Evolutionary conservation across 495 filamentous ascomycete species (phyloP).

Genomic region (Venustampulla echinocandica): DNA sequence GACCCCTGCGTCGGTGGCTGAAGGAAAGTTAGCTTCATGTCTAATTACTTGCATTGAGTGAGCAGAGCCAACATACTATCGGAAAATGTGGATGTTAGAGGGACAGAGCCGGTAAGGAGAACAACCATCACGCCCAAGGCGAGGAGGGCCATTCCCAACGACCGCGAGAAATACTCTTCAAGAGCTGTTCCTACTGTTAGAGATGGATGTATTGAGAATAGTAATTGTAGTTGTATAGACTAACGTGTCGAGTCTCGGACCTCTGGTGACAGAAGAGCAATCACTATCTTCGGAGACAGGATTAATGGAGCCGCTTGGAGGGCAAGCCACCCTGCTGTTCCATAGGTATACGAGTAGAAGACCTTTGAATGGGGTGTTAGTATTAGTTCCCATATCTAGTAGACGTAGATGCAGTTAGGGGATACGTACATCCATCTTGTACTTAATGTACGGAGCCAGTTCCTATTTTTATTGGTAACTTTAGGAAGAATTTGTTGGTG

Average conservation of each 20-base stretch:
- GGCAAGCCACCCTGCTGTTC: constrained; percentile 50
- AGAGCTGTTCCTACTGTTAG: constrained; percentile 34
- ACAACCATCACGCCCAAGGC: constrained; percentile 56
- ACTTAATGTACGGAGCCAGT: background rate
- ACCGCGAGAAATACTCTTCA: constrained; percentile 68
- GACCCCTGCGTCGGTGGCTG: constrained; percentile 20
- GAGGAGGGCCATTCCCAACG: constrained; percentile 57
- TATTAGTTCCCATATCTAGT: too few relatives aligned
- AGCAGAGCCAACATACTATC: too few relatives aligned
- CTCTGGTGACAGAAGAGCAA: constrained; percentile 50
- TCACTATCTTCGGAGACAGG: constrained; percentile 55
- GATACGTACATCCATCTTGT: constrained; percentile 14
- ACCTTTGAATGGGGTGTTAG: constrained; percentile 34
- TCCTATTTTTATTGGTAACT: too few relatives aligned
- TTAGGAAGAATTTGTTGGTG: too few relatives aligned
- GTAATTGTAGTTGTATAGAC: constrained; percentile 25
- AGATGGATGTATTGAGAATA: background rate
- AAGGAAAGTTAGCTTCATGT: background rate
- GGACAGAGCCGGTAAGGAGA: constrained; percentile 68
- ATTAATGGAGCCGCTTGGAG: constrained; percentile 60
- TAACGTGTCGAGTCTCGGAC: constrained; percentile 46
- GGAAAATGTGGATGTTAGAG: constrained; percentile 42
- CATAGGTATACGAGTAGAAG: constrained; percentile 57
- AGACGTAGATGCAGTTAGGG: background rate
- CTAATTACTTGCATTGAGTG: too few relatives aligned